Evolutionary conservation across 805 yeast species (phyloP).

Genomic region (Metschnikowia hibisci): DNA sequence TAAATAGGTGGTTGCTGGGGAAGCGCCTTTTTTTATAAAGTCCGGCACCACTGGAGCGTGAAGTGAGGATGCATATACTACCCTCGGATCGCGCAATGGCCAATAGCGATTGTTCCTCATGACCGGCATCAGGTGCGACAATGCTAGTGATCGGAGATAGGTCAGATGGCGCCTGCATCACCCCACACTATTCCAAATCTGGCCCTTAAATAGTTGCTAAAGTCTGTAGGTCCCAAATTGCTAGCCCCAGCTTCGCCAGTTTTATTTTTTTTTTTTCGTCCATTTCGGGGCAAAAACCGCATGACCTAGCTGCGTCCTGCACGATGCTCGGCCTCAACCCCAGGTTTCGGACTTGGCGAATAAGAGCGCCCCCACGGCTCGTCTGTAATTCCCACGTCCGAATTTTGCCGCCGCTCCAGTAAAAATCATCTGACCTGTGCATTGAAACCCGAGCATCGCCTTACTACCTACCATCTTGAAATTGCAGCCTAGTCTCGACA

Average conservation of each 20-base stretch:
- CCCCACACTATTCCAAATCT: background rate
- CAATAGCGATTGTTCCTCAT: constrained; percentile 8
- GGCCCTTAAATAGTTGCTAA: no score
- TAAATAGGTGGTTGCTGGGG: constrained; percentile 10
- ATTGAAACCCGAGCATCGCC: background rate
- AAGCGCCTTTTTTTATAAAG: constrained; percentile 11
- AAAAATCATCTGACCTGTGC: constrained; percentile 1
- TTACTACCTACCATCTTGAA: no score
- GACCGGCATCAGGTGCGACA: background rate
- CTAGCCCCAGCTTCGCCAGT: no score
- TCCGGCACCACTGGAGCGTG: constrained; percentile 5
- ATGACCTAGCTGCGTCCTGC: constrained; percentile 7
- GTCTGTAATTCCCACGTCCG: constrained; percentile 5
- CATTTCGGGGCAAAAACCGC: background rate
- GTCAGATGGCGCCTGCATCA: background rate
- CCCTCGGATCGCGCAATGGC: constrained; percentile 10
- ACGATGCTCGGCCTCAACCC: constrained; percentile 14
- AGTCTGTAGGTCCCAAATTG: no score
- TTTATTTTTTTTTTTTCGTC: background rate
- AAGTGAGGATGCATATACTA: constrained; percentile 12
- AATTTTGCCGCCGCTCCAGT: constrained; percentile 2
- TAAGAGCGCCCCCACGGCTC: constrained; percentile 14
- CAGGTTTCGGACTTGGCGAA: constrained; percentile 24
- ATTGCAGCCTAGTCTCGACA: background rate
- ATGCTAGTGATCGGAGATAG: background rate